Evolutionary conservation across 148 eudicot genomes (phyloP), one percentile per base, ranked within the genome.

Genomic region (Vaccinium corymbosum): DNA sequence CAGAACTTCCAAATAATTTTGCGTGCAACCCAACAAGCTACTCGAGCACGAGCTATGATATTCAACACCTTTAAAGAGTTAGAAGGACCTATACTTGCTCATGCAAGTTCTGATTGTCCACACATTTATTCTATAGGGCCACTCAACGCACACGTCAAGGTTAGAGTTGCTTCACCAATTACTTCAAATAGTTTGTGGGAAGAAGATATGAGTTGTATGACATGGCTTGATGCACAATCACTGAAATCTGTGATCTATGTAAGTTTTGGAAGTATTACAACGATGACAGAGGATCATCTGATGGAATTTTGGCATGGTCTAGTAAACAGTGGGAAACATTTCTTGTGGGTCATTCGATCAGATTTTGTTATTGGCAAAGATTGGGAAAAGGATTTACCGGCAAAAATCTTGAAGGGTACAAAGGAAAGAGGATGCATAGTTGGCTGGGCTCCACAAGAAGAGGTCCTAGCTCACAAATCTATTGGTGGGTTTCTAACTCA

Each of bases 31-130:
- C 15, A 0, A 2, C 13, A 32, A 17, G 1, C 29, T 19, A 7
- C 71, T 7, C 51, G 71, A 17, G 50, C 52, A 7, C 51, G 10
- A 19, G 50, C 49, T 7, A 11, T 80, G 4, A 80, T 80, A 29
- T 27, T 80, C 82, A 80, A 80, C 52, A 80, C 82, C 0, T 57
- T 80, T 46, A 52, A 80, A 29, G 82, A 80, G 27, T 20, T 61
- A 2, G 82, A 80, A 57, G 55, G 50, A n/a, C 52, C 82, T 14
- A 61, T 57, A 13, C 72, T 80, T 7, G 20, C 72, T 46, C 16
- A 59, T 20, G 59, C 38, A 9, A 48, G 17, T 2, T 13, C 72
- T 46, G 51, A 42, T 22, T 25, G 71, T 64, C 71, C 71, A 64
- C 71, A 64, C 10, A 64, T 25, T 64, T 64, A 64, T 25, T 4